These are phyloP conservation scores for Hibiscus mutabilis DNA, from an alignment of 345 rosid species.

Conservation along the genomic window DNA sequence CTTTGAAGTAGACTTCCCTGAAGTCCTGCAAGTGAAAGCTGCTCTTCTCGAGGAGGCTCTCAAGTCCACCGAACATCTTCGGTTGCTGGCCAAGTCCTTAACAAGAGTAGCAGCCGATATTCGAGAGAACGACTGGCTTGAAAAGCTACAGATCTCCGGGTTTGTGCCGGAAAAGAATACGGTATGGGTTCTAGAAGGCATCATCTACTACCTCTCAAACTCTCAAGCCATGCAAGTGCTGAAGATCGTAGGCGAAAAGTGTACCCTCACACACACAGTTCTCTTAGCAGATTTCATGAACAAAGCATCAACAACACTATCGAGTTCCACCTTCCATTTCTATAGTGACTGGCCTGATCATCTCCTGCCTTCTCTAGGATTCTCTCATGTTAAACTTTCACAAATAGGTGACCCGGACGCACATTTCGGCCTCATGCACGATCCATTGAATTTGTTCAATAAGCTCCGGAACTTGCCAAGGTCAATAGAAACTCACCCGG, in stretches of 20 bases:
- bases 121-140: slow-evolving; percentile 59
- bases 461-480: slow-evolving; percentile 77
- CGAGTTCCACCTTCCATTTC: slow-evolving; percentile 66
- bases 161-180: slow-evolving; percentile 59
- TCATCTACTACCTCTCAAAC: slow-evolving; percentile 76
- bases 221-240: slow-evolving; percentile 84
- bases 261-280: slow-evolving; percentile 50
- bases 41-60: slow-evolving; percentile 56
- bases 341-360: slow-evolving; percentile 95
- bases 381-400: slow-evolving; percentile 75
- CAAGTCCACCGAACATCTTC: slow-evolving; percentile 38
- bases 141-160: slow-evolving; percentile 67
- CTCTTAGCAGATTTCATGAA: slow-evolving; percentile 96
- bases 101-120: slow-evolving; percentile 73
- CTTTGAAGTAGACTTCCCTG: slow-evolving; percentile 83
- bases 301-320: slow-evolving; percentile 61
- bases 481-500: slow-evolving; percentile 64
- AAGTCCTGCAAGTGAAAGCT: slow-evolving; percentile 58
- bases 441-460: slow-evolving; percentile 74
- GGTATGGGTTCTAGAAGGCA: slow-evolving; percentile 94
- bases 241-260: slow-evolving; percentile 67
- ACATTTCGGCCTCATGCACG: slow-evolving; percentile 70
- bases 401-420: slow-evolving; percentile 96
- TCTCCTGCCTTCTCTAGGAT: slow-evolving; percentile 82
- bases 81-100: slow-evolving; percentile 60